Evolutionary conservation across 163 green algal genomes (phyloP).

Genomic region (Chloroidium sp.): DNA sequence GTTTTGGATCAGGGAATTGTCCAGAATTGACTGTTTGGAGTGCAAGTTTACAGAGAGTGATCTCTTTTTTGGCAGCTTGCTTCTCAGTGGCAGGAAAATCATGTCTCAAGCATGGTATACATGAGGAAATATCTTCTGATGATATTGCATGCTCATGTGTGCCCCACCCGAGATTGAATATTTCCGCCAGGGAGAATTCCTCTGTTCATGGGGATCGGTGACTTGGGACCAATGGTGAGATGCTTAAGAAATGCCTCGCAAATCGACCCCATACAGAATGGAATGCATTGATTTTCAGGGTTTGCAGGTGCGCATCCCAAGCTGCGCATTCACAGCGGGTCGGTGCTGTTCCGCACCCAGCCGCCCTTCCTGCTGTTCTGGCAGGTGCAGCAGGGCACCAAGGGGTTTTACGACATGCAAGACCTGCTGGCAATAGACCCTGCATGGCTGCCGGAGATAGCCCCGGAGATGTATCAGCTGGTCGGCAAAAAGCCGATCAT

Average conservation of each 20-base stretch:
- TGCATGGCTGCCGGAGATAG: conserved; percentile 77
- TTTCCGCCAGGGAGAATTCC: too few relatives aligned
- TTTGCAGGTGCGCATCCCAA: conserved; percentile 16
- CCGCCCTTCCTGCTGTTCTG: conserved; percentile 72
- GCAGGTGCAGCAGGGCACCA: conserved; percentile 41
- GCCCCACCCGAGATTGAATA: too few relatives aligned
- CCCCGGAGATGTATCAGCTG: conserved; percentile 63
- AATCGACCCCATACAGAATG: neutral
- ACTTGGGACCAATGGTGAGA: neutral
- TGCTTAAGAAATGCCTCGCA: neutral
- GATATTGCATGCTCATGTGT: too few relatives aligned
- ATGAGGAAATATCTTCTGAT: too few relatives aligned
- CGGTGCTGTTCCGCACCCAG: conserved; percentile 59
- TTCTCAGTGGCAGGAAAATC: neutral
- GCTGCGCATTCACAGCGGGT: conserved; percentile 68
- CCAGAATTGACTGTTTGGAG: neutral
- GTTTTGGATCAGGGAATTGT: neutral
- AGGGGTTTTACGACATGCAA: conserved; percentile 72
- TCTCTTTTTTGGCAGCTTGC: neutral
- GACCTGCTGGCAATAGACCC: conserved; percentile 67
- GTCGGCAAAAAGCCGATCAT: neutral
- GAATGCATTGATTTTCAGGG: neutral
- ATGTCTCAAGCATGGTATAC: too few relatives aligned
- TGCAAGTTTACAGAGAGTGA: neutral
- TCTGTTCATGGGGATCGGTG: too few relatives aligned